Evolutionary conservation across 2,329 filamentous ascomycete genomes (phyloP).

Genomic region (Beauveria bassiana): DNA sequence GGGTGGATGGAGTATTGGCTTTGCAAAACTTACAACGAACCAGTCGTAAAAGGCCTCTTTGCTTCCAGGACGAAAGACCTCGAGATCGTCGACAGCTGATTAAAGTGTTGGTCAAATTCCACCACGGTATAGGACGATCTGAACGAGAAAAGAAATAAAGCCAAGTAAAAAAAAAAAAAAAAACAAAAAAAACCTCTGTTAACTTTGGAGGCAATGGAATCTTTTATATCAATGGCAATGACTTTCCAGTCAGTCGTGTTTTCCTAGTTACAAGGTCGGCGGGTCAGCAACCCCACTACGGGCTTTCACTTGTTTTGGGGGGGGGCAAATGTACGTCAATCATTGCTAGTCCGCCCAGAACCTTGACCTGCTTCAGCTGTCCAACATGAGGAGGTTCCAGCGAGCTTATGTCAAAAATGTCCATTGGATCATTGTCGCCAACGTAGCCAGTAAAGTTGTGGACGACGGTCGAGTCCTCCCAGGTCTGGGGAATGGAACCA

Average conservation of each 20-base stretch:
- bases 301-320: accelerated
- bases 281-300: neutral
- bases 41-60: constrained; percentile 28
- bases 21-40: constrained; percentile 27
- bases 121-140: too few relatives aligned
- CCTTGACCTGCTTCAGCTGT: constrained; percentile 34
- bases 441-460: constrained; percentile 29
- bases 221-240: constrained; percentile 30
- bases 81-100: constrained; percentile 28
- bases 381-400: constrained; percentile 28
- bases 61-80: constrained; percentile 30
- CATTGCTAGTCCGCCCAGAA: constrained; percentile 32
- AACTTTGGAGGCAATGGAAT: constrained; percentile 28
- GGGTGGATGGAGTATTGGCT: neutral
- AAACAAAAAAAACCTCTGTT: too few relatives aligned
- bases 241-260: constrained; percentile 34
- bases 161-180: neutral
- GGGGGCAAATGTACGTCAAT: constrained; percentile 23
- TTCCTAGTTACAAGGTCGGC: constrained; percentile 15
- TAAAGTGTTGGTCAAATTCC: constrained; percentile 8
- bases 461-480: constrained; percentile 34
- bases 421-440: constrained; percentile 36
- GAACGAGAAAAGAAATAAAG: neutral
- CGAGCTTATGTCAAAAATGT: constrained; percentile 31
- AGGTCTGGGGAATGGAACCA: constrained; percentile 36